Percentiles rank a stretch among this genome's conserved stretches.
Evolutionary conservation across 106 monocot species (phyloP).

Genomic region (Acanthochlamys bracteata): DNA sequence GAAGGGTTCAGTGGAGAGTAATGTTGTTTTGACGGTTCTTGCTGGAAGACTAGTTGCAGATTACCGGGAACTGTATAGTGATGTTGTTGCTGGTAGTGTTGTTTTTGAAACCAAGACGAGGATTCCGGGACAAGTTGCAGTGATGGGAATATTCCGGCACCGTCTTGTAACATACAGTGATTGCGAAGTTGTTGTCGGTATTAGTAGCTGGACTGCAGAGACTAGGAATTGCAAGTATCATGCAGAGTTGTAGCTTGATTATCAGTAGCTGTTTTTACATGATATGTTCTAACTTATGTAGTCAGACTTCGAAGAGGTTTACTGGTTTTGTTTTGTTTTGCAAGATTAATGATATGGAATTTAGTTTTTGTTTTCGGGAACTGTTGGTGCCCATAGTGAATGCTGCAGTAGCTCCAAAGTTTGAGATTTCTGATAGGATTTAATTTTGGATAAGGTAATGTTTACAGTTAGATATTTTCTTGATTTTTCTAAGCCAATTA

Average conservation of each 20-base stretch:
- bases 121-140: slow-evolving; percentile 48
- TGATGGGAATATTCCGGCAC: slow-evolving; percentile 57
- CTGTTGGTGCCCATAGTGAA: too few species aligned
- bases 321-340: too few species aligned
- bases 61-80: slow-evolving; percentile 19
- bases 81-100: slow-evolving; percentile 41
- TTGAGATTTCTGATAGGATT: too few species aligned
- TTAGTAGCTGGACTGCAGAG: slow-evolving; percentile 18
- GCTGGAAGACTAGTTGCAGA: slow-evolving; percentile 35
- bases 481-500: too few species aligned
- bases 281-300: too few species aligned
- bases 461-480: too few species aligned
- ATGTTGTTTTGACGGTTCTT: slow-evolving; percentile 37
- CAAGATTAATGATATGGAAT: too few species aligned
- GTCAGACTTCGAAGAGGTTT: too few species aligned
- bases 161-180: slow-evolving; percentile 43
- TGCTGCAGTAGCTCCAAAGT: too few species aligned
- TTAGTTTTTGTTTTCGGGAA: too few species aligned
- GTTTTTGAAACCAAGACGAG: slow-evolving; percentile 35
- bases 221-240: slow-evolving; percentile 38
- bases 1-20: slow-evolving; percentile 18
- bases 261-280: too few species aligned
- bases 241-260: slow-evolving; percentile 45
- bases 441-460: too few species aligned
- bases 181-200: slow-evolving; percentile 43